Evolutionary conservation across 2,329 filamentous ascomycete genomes (phyloP), one percentile per base, ranked within the genome.

Genomic region (Penicillium corylophilum): DNA sequence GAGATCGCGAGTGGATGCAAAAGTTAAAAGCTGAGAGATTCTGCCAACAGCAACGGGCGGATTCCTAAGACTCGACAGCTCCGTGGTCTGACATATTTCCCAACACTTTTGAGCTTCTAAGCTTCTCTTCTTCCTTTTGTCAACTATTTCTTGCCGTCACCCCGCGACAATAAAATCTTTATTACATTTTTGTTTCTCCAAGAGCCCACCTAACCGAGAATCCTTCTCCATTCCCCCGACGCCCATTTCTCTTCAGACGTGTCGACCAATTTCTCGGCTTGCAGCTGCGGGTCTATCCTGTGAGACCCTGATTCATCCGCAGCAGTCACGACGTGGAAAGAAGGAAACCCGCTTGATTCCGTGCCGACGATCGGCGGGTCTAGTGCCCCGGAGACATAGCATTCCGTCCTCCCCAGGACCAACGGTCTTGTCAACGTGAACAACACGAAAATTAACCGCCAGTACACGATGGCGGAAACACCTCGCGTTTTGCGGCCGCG

Each of bases 401-500:
- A 18, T 29, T 23, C 42, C 24, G 24, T 38, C 48, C 41, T 23
- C 39, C 8, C 39, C 36, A 20, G 28, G 18, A 28, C 28, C 18
- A 54, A 33, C 31, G 18, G 28, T 31, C 35, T 31, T 48, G n/a
- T 29, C 9, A 46, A 13, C 35, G 36, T 29, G 16, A 26, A 24
- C 29, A 44, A 28, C 35, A 38, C 39, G 44, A 20, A 42, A 48
- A 38, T 15, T 13, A 36, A 20, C 26, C 53, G 33, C 50, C 52
- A 39, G 48, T 48, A 48, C 53, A 60, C 47, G 46, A 72, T 72
- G 70, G 60, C 63, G 33, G 67, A 72, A 45, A 60, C 68, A 38
- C 82, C 83, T 50, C 78, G 78, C 33, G 74, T 90, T 57, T 67
- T 88, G 57, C 85, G 86, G 44, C 90, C 90, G 5, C 81, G 86